Conservation (phyloP, 345 rosid species). For the Salix caprea region DNA sequence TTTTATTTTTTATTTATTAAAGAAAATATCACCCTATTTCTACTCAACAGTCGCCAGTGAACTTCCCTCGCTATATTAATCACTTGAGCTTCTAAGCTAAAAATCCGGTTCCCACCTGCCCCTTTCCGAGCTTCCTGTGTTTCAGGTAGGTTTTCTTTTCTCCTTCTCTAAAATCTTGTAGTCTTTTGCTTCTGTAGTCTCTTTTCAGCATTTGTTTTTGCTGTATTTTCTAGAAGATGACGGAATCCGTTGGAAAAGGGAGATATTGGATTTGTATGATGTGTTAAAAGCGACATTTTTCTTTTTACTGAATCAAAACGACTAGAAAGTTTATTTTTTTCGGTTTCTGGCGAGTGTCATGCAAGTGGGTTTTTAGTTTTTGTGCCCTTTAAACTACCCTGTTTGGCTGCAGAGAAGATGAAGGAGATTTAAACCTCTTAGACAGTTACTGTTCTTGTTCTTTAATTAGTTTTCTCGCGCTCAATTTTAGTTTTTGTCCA, state of each 20-base stretch:
- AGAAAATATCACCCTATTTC: background rate
- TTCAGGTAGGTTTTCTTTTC: background rate
- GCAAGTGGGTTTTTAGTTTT: no score
- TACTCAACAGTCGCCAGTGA: background rate
- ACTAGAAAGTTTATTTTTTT: background rate
- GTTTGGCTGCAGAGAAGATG: constrained; percentile 4
- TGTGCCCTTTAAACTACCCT: background rate
- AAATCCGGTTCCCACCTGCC: background rate
- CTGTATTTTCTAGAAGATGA: background rate
- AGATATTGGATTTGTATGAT: background rate
- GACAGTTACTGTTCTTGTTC: no score
- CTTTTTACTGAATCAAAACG: background rate
- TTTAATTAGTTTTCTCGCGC: background rate
- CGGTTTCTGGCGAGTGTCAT: background rate
- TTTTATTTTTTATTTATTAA: no score
- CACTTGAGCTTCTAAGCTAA: background rate
- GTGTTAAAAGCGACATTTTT: background rate
- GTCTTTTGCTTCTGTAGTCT: background rate
- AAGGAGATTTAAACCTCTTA: background rate
- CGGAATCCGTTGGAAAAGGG: background rate
- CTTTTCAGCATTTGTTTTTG: background rate
- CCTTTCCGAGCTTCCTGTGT: background rate
- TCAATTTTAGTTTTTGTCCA: no score
- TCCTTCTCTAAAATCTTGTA: background rate
- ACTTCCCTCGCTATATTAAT: background rate